Base-by-base conservation (phyloP, 2,329 filamentous ascomycete genomes). In the Alternaria triticimaculans region DNA sequence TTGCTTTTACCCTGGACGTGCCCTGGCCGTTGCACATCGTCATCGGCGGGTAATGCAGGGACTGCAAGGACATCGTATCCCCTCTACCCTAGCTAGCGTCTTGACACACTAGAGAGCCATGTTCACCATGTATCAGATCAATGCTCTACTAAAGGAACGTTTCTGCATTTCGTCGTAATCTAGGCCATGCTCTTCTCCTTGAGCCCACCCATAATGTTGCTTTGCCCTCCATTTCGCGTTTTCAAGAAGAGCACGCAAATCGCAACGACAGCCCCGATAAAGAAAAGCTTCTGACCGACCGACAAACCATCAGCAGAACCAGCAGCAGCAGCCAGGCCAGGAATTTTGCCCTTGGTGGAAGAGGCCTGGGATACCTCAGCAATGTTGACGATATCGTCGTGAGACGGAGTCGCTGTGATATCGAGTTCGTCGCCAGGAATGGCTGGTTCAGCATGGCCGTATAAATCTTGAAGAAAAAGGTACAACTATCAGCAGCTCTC, bases 261-360 rank as follows among this genome's bases (percentile, higher is more conserved):
- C 41, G 76, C 79, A 60, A 84, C 72, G 60, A 86, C 80, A 48
- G 80, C 76, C 26, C 75, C 81, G 53, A 84, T 65, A 64, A 84
- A 75, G 63, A 83, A 80, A 37, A 85, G 59, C 79, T 86, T 86
- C 66, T 81, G 78, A 37, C 76, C 69, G 62, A 79, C 66, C 57
- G 81, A 82, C 57, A 85, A 72, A 30, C 82, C 83, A 57, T 79
- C 72, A 25, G 68, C 69, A 51, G 64, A 33, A 18, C 64, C 65
- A 28, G 65, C 65, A 51, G 64, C 60, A 58, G 67, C 61, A 23
- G 63, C 65, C 43, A 72, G 61, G 25, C 69, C 68, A 25, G 68
- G 65, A 30, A 70, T 58, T 51, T 72, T 68, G 33, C 69, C 48
- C 55, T 60, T 68, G 49, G 63, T 57, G 58, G 61, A 33, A 55